A percentile compares a stretch with the other conserved stretches of the same genome.
These are phyloP conservation scores for Amorphotheca resinae DNA, from an alignment of 495 filamentous ascomycete genomes.

Conservation along the genomic window DNA sequence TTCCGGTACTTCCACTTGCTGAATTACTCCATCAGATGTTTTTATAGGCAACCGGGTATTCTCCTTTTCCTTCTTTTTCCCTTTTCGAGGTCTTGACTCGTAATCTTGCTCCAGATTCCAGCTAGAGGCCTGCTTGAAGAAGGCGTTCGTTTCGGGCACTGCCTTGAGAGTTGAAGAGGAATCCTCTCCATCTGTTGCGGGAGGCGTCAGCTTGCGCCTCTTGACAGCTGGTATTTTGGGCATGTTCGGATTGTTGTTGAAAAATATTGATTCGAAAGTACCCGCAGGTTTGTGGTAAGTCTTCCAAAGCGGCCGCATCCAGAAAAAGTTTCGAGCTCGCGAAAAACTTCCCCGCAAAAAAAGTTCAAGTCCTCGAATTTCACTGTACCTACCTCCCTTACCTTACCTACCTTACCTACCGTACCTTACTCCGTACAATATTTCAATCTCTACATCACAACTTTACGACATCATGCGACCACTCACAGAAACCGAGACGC, in stretches of 20 bases:
- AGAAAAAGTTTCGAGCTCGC: conserved; percentile 16
- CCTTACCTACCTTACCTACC: no score
- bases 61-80: conserved; percentile 58
- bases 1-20: conserved; percentile 42
- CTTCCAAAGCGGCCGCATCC: conserved; percentile 13
- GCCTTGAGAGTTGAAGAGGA: conserved; percentile 23
- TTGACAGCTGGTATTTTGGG: conserved; percentile 37
- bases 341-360: conserved; percentile 23
- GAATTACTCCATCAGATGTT: conserved; percentile 59
- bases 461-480: conserved; percentile 44
- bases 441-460: neutral
- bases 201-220: conserved; percentile 41
- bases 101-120: conserved; percentile 93
- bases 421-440: no score
- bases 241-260: conserved; percentile 38
- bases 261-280: conserved; percentile 30
- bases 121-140: conserved; percentile 23
- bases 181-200: conserved; percentile 28
- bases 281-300: no score
- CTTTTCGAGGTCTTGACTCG: conserved; percentile 64
- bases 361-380: no score
- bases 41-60: conserved; percentile 72
- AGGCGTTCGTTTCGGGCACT: conserved; percentile 19
- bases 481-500: conserved; percentile 60
- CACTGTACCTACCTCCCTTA: no score